A percentile compares a stretch with the other conserved stretches of the same genome.
These are phyloP conservation scores for Raffaelea ambrosiae DNA, from an alignment of 2,329 filamentous ascomycete genomes.

Conservation along the genomic window DNA sequence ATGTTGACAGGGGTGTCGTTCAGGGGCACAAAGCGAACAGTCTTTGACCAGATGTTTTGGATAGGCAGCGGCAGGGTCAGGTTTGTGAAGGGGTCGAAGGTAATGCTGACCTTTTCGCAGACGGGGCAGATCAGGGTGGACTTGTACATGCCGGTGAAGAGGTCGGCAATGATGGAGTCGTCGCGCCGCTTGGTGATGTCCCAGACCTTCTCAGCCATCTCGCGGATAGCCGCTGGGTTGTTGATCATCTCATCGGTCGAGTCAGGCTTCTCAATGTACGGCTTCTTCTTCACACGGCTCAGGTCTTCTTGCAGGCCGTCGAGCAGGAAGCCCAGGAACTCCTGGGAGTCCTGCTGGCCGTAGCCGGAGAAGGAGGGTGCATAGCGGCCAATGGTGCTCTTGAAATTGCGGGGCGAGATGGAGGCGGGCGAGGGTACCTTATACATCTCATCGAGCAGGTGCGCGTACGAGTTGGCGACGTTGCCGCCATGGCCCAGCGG, in stretches of 20 bases:
- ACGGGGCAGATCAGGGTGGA: constrained; percentile 88
- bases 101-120: constrained; percentile 94
- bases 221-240: constrained; percentile 68
- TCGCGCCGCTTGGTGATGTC: constrained; percentile 87
- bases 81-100: constrained; percentile 96
- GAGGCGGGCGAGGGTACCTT: constrained; percentile 56
- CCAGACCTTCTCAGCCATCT: constrained; percentile 83
- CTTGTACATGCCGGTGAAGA: constrained; percentile 98
- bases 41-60: constrained; percentile 70
- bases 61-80: constrained; percentile 85
- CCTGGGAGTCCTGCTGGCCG: constrained; percentile 94
- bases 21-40: constrained; percentile 69
- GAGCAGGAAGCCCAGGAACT: constrained; percentile 89
- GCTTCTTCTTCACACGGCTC: constrained; percentile 89
- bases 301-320: constrained; percentile 93
- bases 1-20: constrained; percentile 63
- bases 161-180: constrained; percentile 87
- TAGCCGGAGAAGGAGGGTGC: constrained; percentile 86
- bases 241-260: constrained; percentile 94
- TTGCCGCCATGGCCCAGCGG: constrained; percentile 77
- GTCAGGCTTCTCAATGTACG: constrained; percentile 94
- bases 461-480: constrained; percentile 77
- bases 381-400: constrained; percentile 69
- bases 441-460: constrained; percentile 71
- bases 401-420: constrained; percentile 73